Evolutionary conservation across 345 rosid genomes (phyloP), one percentile per base, ranked within the genome.

Genomic region (Luvunga scandens): DNA sequence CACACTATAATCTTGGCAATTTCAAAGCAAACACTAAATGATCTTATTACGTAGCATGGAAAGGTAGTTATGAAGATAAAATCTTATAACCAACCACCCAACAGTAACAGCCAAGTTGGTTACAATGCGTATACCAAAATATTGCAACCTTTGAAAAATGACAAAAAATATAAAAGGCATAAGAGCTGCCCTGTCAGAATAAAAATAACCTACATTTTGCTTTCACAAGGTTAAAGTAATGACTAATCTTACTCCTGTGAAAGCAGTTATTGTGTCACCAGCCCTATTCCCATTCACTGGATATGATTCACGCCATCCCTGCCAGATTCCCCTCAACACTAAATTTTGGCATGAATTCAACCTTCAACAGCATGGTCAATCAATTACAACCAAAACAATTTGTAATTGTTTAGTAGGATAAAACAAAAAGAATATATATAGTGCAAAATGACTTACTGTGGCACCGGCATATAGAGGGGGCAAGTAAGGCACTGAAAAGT

Each of bases 301-400:
- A 89, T 89, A 92, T 70, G 97, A 93, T 79, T 96, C 97, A 50
- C 88, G 89, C 96, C 94, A 96, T 85, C 97, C 92, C 80, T 90
- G 88, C 99, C 99, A 96, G 81, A 92, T 84, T 83, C 95, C 94
- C 62, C 97, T 85, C 79, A 94, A n/a, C 99, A 67, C 99, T 96
- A 84, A 96, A 94, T 82, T 94, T 96, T 73, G 97, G 93, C 86
- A 94, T 79, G 83, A 96, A 94, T 83, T 96, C 99, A 78, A 96
- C 97, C 99, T 96, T 84, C 85, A 89, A 79, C 62, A 72, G 60
- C 24, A 77, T 50, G 56, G 56, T 28, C 57, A 80, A 65, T 53
- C 48, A 31, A 28, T 83, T 70, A 79, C 61, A 81, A 38, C 18
- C 24, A 68, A 59, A 63, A 30, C n/a, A 21, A 69, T 13, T 18